Evolutionary conservation across 768 basidiomycete genomes (phyloP), one percentile per base, ranked within the genome.

Genomic region (Lactarius vividus): DNA sequence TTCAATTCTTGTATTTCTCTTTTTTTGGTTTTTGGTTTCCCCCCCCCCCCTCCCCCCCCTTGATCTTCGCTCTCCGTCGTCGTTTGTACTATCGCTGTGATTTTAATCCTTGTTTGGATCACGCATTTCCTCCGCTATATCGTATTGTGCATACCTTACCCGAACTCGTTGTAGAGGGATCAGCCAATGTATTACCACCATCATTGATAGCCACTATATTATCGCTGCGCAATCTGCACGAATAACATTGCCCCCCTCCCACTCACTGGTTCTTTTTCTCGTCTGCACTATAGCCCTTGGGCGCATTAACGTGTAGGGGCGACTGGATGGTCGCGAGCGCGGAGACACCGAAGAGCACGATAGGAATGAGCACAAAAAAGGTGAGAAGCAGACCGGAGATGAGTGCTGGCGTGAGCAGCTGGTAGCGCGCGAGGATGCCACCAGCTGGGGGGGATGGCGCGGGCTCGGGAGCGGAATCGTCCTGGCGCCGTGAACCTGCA

Each of bases 191-290:
- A 69, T 44, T 64, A 62, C 57, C 53, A 65, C 61, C 67, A 69
- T 62, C 58, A 65, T 53, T 49, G 62, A 61, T 58, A 62, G 57
- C 54, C 33, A 69, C 23, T 69, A 70, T 64, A 69, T 58, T 63
- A 65, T 63, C 57, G 54, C 42, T 23, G 59, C 54, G 40, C 66
- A 64, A 60, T 26, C 28, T n/a, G 33, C 54, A 57, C 53, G 49
- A 42, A 66, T 42, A 5, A 39, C 26, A 57, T 49, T 18, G 20
- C 54, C 39, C 39, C 18, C 20, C 8, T 18, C 28, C 10, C 40
- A 29, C 61, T 72, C 82, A 92, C 79, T 92, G 89, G 69, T 79
- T 85, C 83, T 93, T 93, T 80, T 81, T 91, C 74, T 91, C 89
- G 58, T 80, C 79, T 6, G 88, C 86, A 71, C 77, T 85, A 72